Evolutionary conservation across 2,329 filamentous ascomycete species (phyloP).

Genomic region (Zymoseptoria crescenta): DNA sequence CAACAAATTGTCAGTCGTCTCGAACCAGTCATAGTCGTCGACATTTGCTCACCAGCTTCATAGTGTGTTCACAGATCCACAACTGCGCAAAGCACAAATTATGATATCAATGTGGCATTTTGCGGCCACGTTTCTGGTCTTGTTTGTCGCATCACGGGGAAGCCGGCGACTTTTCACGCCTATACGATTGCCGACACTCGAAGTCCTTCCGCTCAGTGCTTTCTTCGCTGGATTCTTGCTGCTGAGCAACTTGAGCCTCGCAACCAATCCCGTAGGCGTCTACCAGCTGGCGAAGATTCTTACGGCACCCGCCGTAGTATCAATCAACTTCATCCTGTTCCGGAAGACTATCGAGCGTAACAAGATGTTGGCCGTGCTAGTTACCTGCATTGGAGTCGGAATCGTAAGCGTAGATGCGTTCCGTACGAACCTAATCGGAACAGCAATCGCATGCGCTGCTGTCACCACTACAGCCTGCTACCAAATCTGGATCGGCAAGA

Average conservation of each 20-base stretch:
- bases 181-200: neutral
- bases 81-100: constrained; percentile 5
- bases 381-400: constrained; percentile 1
- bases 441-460: constrained; percentile 1
- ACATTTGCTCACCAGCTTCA: neutral
- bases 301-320: constrained; percentile 1
- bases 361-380: constrained; percentile 2
- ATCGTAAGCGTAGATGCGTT: constrained; percentile 4
- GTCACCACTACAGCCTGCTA: constrained; percentile 6
- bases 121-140: constrained; percentile 2
- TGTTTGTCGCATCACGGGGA: neutral
- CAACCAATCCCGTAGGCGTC: constrained; percentile 5
- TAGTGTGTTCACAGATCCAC: constrained; percentile 1
- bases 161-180: constrained; percentile 2
- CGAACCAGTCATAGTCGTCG: neutral
- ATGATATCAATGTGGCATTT: constrained; percentile 6
- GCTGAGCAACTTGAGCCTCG: constrained; percentile 3
- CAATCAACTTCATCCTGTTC: constrained; percentile 3
- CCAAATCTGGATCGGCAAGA: constrained; percentile 9
- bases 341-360: constrained; percentile 1
- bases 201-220: constrained; percentile 6
- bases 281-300: constrained; percentile 7
- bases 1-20: constrained; percentile 2
- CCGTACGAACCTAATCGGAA: constrained; percentile 1
- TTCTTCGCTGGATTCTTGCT: constrained; percentile 6